phyloP scores from a whole-genome alignment of 345 rosid species.

The Litchi chinensis region DNA sequence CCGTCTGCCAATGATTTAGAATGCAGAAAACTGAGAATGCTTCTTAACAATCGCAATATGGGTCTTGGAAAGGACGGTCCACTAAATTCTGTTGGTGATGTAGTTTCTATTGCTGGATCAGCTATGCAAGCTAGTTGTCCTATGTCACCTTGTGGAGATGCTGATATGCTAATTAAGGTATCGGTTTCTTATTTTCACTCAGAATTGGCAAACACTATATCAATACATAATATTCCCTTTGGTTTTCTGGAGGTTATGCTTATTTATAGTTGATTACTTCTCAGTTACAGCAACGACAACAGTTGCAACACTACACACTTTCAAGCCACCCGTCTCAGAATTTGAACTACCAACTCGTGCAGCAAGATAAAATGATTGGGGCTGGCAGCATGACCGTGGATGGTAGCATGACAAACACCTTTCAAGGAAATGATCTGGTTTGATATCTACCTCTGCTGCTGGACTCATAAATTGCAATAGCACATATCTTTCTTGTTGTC shows the following conservation, averaged over 20 bases:
- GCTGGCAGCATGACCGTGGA: conserved; percentile 42
- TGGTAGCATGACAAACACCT: conserved; percentile 48
- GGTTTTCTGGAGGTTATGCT: conserved; percentile 22
- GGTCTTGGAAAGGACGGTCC: conserved; percentile 44
- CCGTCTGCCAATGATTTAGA: conserved; percentile 55
- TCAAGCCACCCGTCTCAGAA: conserved; percentile 51
- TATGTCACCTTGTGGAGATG: conserved; percentile 41
- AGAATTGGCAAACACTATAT: not conserved
- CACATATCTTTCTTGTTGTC: not conserved
- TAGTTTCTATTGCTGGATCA: conserved; percentile 45
- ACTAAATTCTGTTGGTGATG: conserved; percentile 38
- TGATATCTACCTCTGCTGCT: not conserved
- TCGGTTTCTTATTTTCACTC: conserved; percentile 12
- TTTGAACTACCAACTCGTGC: conserved; percentile 42
- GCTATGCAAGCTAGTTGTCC: conserved; percentile 39
- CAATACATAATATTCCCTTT: conserved; percentile 6
- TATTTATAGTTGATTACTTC: conserved; percentile 9
- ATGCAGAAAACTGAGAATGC: conserved; percentile 49
- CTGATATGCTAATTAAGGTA: conserved; percentile 52
- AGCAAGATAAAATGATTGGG: conserved; percentile 44
- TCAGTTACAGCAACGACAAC: conserved; percentile 53
- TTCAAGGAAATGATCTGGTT: conserved; percentile 57
- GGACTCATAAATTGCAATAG: conserved; percentile 3
- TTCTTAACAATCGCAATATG: conserved; percentile 44
- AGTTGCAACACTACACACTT: conserved; percentile 43